phyloP scores from a whole-genome alignment of 805 yeast genomes.

The Naumovozyma castellii region DNA sequence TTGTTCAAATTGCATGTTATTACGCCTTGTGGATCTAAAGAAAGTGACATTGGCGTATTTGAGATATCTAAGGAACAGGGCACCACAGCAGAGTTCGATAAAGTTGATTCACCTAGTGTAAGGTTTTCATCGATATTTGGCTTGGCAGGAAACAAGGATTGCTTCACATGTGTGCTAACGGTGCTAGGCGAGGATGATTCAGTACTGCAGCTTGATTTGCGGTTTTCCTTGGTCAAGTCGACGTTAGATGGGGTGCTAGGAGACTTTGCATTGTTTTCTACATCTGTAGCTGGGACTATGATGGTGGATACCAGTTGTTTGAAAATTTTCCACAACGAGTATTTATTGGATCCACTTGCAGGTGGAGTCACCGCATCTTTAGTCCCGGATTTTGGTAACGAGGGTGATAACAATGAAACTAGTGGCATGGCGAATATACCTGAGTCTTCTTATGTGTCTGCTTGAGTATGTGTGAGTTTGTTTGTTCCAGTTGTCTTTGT shows the following conservation, averaged over 20 bases:
- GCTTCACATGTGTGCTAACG: not conserved
- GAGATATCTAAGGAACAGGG: constrained; percentile 24
- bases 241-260: not conserved
- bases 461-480: too few relatives aligned
- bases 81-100: constrained; percentile 14
- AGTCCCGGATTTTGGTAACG: too few relatives aligned
- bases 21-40: constrained; percentile 17
- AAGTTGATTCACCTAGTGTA: not conserved
- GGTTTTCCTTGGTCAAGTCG: not conserved
- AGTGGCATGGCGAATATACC: not conserved
- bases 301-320: constrained; percentile 10
- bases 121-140: constrained; percentile 16
- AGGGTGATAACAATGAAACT: not conserved
- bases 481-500: too few relatives aligned
- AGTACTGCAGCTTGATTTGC: not conserved
- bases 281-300: constrained; percentile 4
- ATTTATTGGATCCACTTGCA: not conserved
- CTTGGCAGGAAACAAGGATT: constrained; percentile 17
- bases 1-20: constrained; percentile 12
- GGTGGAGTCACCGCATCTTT: not conserved
- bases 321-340: constrained; percentile 4
- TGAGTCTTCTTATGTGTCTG: too few relatives aligned
- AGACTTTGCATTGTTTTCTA: constrained; percentile 1
- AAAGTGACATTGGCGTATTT: constrained; percentile 18
- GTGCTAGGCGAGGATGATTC: not conserved